Conservation (phyloP, 2,329 filamentous ascomycete species). For the Cladobotryum mycophilum region DNA sequence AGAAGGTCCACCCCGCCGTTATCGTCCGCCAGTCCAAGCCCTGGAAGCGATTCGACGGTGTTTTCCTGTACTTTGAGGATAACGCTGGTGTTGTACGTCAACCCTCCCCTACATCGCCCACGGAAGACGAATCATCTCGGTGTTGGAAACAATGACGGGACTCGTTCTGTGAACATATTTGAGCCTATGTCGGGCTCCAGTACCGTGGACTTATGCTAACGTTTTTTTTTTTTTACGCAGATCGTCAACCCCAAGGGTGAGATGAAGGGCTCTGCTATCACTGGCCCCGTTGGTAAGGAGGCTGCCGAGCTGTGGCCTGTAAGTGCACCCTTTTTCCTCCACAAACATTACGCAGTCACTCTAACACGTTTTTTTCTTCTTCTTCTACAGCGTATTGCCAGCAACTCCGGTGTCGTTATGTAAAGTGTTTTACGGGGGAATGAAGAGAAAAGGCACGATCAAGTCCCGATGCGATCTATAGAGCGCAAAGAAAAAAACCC, state of each 20-base stretch:
- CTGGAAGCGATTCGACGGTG: slow-evolving; percentile 96
- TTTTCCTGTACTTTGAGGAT: slow-evolving; percentile 99
- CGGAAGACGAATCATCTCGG: background rate
- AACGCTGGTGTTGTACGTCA: slow-evolving; percentile 93
- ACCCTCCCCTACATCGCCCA: background rate
- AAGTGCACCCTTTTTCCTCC: slow-evolving; percentile 36
- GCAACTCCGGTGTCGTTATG: slow-evolving; percentile 99
- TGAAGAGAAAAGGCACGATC: slow-evolving; percentile 26
- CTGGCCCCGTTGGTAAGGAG: slow-evolving; percentile 98
- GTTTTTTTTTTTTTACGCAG: slow-evolving; percentile 40
- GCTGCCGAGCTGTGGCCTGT: slow-evolving; percentile 99
- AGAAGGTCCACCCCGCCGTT: slow-evolving; percentile 99
- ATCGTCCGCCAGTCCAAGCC: slow-evolving; percentile 99
- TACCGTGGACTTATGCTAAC: slow-evolving; percentile 27
- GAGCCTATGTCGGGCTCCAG: too few relatives aligned
- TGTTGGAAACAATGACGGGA: background rate
- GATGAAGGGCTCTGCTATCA: slow-evolving; percentile 99
- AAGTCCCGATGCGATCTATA: slow-evolving; percentile 30
- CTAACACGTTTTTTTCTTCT: slow-evolving; percentile 3
- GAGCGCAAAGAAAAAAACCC: slow-evolving; percentile 21
- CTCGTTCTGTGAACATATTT: background rate
- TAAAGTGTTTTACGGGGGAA: slow-evolving; percentile 51
- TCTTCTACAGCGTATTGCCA: slow-evolving; percentile 87
- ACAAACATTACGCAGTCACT: background rate
- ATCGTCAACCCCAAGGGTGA: slow-evolving; percentile 99